Percentiles rank a stretch among this genome's conserved stretches.
Conservation (phyloP, 2,329 filamentous ascomycete species). For the Claviceps sp. region DNA sequence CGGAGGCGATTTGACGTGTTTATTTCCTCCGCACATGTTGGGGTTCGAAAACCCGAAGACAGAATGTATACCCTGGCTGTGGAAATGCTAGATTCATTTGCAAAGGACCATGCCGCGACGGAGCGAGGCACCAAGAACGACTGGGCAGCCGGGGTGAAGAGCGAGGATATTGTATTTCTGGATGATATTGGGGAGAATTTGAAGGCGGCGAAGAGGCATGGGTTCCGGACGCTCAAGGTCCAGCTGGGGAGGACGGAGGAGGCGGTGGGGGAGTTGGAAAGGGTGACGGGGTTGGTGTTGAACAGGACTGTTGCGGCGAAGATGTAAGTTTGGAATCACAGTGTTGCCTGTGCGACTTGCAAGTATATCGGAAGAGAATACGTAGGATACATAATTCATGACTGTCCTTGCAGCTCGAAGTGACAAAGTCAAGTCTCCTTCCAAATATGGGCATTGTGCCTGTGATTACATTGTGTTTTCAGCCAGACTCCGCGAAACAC, state of each 20-base stretch:
- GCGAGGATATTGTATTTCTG: conserved; percentile 67
- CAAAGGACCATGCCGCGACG: conserved; percentile 34
- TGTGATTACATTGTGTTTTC: not conserved
- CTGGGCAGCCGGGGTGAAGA: conserved; percentile 37
- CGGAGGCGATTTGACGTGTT: conserved; percentile 71
- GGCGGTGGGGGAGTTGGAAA: conserved; percentile 72
- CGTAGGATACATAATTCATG: not conserved
- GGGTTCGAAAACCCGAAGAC: conserved; percentile 75
- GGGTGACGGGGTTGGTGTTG: conserved; percentile 53
- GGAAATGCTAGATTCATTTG: conserved; percentile 48
- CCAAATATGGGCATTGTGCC: not conserved
- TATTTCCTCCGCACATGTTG: conserved; percentile 73
- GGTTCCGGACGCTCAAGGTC: conserved; percentile 78
- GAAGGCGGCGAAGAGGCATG: conserved; percentile 60
- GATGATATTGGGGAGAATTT: conserved; percentile 94
- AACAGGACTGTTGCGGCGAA: conserved; percentile 34
- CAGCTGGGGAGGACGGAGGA: conserved; percentile 62
- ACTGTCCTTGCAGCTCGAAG: not conserved
- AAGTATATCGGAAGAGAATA: too few relatives aligned
- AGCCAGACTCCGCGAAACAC: not conserved
- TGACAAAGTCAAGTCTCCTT: too few relatives aligned
- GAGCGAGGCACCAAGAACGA: conserved; percentile 25
- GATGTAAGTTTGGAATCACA: conserved; percentile 16
- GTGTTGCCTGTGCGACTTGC: too few relatives aligned
- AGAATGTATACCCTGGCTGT: conserved; percentile 68